Evolutionary conservation across 2,329 filamentous ascomycete genomes (phyloP), one percentile per base, ranked within the genome.

Genomic region (Calonectria naviculata): DNA sequence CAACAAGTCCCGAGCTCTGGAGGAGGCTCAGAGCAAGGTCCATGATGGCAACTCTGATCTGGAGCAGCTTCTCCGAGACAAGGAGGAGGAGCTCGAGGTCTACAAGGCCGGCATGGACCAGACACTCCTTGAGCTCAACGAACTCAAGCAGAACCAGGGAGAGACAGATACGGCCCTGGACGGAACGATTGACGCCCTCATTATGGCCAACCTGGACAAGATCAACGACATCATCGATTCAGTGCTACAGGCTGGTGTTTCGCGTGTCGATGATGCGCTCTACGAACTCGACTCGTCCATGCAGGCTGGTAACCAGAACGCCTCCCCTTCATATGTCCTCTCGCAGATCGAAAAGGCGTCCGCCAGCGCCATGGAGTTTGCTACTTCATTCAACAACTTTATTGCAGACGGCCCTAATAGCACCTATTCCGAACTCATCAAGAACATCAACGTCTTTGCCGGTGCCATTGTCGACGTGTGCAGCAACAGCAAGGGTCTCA

Each of bases 21-120:
- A 98, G 31, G 95, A 98, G 34, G 87, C 94, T 44, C 93, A 95
- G 67, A 87, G 91, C 79, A 95, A 93, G 83, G 88, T 94, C 64
- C 90, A 92, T 29, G 94, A 97, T 74, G 94, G 94, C 47, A 93
- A 93, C 81, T 93, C 93, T 1, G 97, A 98, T 79, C 91, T 98
- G 26, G 95, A 98, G 81, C 90, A 93, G 72, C 89, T 94, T 64
- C 88, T 99, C 36, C 93, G 93, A 56, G 97, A 98, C 74, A 98
- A 98, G 87, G 97, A 99, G 81, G 95, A 98, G 78, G 97, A 99
- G 84, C 91, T 99, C 29, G 97, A 98, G 84, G 95, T 98, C 56
- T 98, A 98, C 89, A 98, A 98, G 86, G 95, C 95, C 54, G 95
- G 95, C 78, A 97, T 99, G 94, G 97, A 99, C 81, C 94, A 98